phyloP scores from a whole-genome alignment of 768 basidiomycete species.

The Boletus speciosus region DNA sequence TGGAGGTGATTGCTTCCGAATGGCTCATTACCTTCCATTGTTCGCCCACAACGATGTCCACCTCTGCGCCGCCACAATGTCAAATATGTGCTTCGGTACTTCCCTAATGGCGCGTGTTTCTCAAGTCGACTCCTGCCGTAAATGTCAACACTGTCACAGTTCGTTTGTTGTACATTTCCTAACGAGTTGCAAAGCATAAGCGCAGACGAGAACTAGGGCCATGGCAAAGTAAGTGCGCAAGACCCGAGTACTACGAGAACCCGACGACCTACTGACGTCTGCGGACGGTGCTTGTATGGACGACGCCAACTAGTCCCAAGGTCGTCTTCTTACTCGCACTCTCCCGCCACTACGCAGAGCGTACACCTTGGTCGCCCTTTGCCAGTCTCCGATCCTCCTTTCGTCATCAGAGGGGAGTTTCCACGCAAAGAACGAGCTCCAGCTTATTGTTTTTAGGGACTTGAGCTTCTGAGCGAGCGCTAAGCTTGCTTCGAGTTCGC shows the following conservation, averaged over 20 bases:
- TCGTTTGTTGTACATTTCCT: background rate
- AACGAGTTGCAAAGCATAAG: background rate
- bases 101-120: background rate
- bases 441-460: conserved; percentile 43
- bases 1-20: conserved; percentile 18
- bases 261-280: background rate
- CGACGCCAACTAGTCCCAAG: conserved; percentile 30
- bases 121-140: too few relatives aligned
- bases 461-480: conserved; percentile 44
- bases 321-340: conserved; percentile 41
- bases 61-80: background rate
- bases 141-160: background rate
- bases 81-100: background rate
- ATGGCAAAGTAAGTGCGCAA: background rate
- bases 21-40: conserved; percentile 21
- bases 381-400: conserved; percentile 19
- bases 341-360: conserved; percentile 39
- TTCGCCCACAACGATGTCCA: conserved; percentile 10
- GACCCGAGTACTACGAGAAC: background rate
- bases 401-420: conserved; percentile 14
- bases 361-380: conserved; percentile 38
- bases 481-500: conserved; percentile 48
- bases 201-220: background rate
- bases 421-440: conserved; percentile 48
- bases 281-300: background rate